phyloP scores from a whole-genome alignment of 257 asterid genomes.

The Solanum appendiculatum region DNA sequence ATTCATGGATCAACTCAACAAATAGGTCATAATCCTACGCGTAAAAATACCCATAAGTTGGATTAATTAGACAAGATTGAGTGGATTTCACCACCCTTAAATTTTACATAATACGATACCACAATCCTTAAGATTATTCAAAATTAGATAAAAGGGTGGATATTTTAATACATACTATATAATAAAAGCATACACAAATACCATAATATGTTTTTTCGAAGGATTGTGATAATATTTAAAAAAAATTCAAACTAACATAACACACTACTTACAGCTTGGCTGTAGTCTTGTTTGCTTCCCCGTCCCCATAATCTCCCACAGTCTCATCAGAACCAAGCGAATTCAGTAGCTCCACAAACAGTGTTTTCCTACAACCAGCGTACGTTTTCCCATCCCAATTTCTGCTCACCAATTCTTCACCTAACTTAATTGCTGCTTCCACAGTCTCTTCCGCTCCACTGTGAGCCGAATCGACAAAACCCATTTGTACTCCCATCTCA shows the following conservation, averaged over 20 bases:
- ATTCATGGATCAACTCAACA: background rate
- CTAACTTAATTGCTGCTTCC: constrained; percentile 41
- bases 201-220: too few species aligned
- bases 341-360: constrained; percentile 24
- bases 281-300: background rate
- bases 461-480: constrained; percentile 44
- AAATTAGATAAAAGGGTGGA: background rate
- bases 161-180: background rate
- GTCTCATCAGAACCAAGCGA: constrained; percentile 11
- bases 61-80: background rate
- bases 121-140: background rate
- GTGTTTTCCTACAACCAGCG: constrained; percentile 25
- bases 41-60: background rate
- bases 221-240: background rate
- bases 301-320: constrained; percentile 4
- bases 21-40: background rate
- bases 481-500: constrained; percentile 35
- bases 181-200: background rate
- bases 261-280: constrained; percentile 20
- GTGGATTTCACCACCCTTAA: background rate
- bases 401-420: constrained; percentile 33
- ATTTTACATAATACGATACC: background rate
- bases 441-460: constrained; percentile 38
- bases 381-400: constrained; percentile 46
- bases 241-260: background rate